These are phyloP conservation scores for Punctularia strigosozonata DNA, from an alignment of 768 basidiomycete species.

Conservation along the genomic window DNA sequence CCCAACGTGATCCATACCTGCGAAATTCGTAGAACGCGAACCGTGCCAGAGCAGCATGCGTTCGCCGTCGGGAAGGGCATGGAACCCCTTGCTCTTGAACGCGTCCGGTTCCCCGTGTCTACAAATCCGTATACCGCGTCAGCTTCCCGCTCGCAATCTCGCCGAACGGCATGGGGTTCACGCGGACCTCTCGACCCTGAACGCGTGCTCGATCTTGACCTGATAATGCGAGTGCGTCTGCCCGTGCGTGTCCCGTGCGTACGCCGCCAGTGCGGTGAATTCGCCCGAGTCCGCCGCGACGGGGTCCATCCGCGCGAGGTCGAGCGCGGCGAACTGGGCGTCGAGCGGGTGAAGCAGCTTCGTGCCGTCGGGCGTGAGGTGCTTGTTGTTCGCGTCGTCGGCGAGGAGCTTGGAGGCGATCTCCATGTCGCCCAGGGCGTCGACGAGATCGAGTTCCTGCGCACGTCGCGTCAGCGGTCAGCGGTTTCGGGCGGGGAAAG, in stretches of 20 bases:
- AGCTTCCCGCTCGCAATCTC: too few relatives aligned
- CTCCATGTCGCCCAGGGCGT: constrained; percentile 58
- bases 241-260: constrained; percentile 45
- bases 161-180: too few relatives aligned
- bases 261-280: constrained; percentile 33
- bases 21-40: constrained; percentile 51
- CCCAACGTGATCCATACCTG: constrained; percentile 22
- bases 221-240: constrained; percentile 35
- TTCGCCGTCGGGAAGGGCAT: constrained; percentile 32
- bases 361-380: constrained; percentile 32
- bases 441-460: constrained; percentile 51
- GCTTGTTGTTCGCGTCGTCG: constrained; percentile 33
- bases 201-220: constrained; percentile 34
- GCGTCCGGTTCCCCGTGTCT: constrained; percentile 22
- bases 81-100: constrained; percentile 35
- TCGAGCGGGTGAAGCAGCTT: constrained; percentile 44
- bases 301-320: constrained; percentile 39
- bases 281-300: constrained; percentile 28
- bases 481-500: too few relatives aligned
- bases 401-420: constrained; percentile 39
- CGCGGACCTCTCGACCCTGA: constrained; percentile 42
- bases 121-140: background rate
- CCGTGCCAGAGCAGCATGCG: constrained; percentile 54
- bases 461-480: too few relatives aligned
- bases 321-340: constrained; percentile 39